A percentile compares a stretch with the other conserved stretches of the same genome.
These are phyloP conservation scores for Aureobasidium sp. DNA, from an alignment of 2,329 filamentous ascomycete genomes.

Conservation along the genomic window DNA sequence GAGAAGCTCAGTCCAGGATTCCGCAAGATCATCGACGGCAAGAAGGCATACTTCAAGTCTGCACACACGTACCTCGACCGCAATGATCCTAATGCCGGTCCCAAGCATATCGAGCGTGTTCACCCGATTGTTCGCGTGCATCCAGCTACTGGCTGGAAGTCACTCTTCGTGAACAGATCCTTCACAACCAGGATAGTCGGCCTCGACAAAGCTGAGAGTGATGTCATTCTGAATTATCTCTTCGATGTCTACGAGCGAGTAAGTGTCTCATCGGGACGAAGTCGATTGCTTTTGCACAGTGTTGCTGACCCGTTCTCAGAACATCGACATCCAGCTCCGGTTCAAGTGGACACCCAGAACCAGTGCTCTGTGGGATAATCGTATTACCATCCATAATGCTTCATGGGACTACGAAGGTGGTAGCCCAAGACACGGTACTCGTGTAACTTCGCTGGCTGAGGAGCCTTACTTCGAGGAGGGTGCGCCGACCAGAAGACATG, in stretches of 20 bases:
- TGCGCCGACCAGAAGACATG: conserved; percentile 59
- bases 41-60: conserved; percentile 55
- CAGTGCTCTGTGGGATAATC: conserved; percentile 64
- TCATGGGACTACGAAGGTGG: conserved; percentile 64
- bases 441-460: conserved; percentile 63
- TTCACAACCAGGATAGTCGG: conserved; percentile 64
- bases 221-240: conserved; percentile 57
- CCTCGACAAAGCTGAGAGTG: conserved; percentile 60
- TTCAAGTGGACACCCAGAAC: conserved; percentile 63
- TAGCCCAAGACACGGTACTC: conserved; percentile 61
- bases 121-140: conserved; percentile 64
- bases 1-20: conserved; percentile 65
- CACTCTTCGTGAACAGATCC: conserved; percentile 61
- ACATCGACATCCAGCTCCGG: conserved; percentile 62
- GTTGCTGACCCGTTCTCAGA: conserved; percentile 24
- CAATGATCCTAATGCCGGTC: conserved; percentile 51
- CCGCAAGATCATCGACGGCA: conserved; percentile 61
- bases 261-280: neutral
- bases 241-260: conserved; percentile 57
- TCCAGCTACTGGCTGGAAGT: conserved; percentile 67
- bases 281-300: neutral
- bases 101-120: conserved; percentile 56
- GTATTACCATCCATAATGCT: conserved; percentile 66
- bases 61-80: conserved; percentile 62
- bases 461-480: conserved; percentile 58